Conservation (phyloP, 352 stramenopile genomes). For the Phytophthora agathidicida region DNA sequence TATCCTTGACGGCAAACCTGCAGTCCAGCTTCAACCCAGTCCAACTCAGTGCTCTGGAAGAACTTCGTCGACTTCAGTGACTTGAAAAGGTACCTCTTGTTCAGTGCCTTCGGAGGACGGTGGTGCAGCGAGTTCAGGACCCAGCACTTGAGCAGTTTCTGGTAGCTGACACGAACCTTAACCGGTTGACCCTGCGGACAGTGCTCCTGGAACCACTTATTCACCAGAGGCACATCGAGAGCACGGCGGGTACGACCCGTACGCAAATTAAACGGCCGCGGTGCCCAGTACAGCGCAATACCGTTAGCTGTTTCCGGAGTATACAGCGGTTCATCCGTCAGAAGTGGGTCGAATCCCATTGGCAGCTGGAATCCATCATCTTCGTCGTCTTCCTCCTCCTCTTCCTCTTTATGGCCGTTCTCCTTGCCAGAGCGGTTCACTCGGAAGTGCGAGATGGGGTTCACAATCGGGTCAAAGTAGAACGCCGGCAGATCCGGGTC, state of each 20-base stretch:
- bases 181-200: conserved; percentile 98
- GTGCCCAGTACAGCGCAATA: conserved; percentile 99
- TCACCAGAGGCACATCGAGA: conserved; percentile 98
- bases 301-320: conserved; percentile 95
- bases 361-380: conserved; percentile 92
- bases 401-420: conserved; percentile 36
- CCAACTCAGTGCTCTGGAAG: conserved; percentile 99
- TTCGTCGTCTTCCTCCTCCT: conserved; percentile 68
- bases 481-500: conserved; percentile 96
- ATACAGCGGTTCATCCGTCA: conserved; percentile 94
- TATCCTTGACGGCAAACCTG: conserved; percentile 99
- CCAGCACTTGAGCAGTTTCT: conserved; percentile 99
- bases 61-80: conserved; percentile 99
- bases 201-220: conserved; percentile 99
- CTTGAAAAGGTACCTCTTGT: conserved; percentile 99
- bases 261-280: conserved; percentile 97
- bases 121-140: conserved; percentile 98
- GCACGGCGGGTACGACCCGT: conserved; percentile 95
- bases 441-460: conserved; percentile 96
- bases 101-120: conserved; percentile 92
- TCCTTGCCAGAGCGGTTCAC: conserved; percentile 72
- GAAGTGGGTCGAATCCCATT: conserved; percentile 89
- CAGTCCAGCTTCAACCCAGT: conserved; percentile 99
- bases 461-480: conserved; percentile 97
- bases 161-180: conserved; percentile 99